Evolutionary conservation across 352 stramenopile genomes (phyloP).

Genomic region (Pythium guiyangense): DNA sequence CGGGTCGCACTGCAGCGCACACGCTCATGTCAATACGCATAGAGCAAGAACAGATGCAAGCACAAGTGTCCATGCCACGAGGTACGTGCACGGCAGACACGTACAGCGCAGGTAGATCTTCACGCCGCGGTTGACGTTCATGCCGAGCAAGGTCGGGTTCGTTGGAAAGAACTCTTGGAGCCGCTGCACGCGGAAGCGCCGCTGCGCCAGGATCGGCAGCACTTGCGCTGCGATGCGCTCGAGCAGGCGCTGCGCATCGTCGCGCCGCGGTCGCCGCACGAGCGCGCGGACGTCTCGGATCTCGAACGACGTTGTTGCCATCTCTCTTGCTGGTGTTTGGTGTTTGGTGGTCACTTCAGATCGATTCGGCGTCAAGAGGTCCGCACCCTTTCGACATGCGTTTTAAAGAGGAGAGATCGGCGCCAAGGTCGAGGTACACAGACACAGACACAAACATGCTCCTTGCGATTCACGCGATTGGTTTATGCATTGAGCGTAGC

Average conservation of each 20-base stretch:
- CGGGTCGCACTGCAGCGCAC: slow-evolving; percentile 30
- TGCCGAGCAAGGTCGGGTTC: slow-evolving; percentile 61
- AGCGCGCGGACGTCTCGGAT: slow-evolving; percentile 37
- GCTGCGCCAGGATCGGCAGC: slow-evolving; percentile 48
- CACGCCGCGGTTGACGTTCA: slow-evolving; percentile 72
- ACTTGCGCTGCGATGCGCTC: slow-evolving; percentile 46
- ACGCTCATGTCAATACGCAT: background rate
- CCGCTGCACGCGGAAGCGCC: slow-evolving; percentile 42
- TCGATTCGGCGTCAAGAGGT: no score
- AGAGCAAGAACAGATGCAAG: background rate
- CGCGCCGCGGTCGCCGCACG: slow-evolving; percentile 28
- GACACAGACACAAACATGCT: no score
- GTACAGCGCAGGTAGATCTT: slow-evolving; percentile 71
- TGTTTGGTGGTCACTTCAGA: no score
- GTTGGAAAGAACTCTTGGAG: slow-evolving; percentile 60
- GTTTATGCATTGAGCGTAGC: no score
- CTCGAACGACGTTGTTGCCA: slow-evolving; percentile 20
- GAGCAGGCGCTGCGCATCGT: slow-evolving; percentile 34
- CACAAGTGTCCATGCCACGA: no score
- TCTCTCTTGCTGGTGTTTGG: no score
- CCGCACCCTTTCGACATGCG: no score
- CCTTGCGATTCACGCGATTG: no score
- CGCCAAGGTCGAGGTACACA: no score
- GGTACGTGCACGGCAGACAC: no score
- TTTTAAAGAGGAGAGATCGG: no score